Percentiles rank a stretch among this genome's conserved stretches.
These are phyloP conservation scores for Crepidotus variabilis DNA, from an alignment of 768 basidiomycete species.

Conservation along the genomic window DNA sequence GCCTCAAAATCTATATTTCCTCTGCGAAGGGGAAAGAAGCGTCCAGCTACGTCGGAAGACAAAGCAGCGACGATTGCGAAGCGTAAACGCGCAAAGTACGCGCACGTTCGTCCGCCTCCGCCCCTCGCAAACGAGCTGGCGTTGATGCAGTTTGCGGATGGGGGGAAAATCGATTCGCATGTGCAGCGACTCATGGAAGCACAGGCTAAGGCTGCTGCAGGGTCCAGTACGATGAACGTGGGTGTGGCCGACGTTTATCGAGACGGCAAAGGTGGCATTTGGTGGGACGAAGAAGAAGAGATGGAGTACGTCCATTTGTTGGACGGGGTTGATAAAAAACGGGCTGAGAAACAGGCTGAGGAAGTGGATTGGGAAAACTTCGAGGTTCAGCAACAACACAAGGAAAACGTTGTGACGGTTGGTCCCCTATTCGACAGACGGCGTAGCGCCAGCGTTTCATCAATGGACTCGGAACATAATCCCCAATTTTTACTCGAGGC, in stretches of 20 bases:
- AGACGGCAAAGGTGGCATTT: constrained; percentile 59
- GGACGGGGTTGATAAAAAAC: constrained; percentile 23
- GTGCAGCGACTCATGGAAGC: constrained; percentile 50
- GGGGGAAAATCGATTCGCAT: constrained; percentile 55
- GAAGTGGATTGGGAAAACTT: constrained; percentile 10
- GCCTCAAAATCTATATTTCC: constrained; percentile 2
- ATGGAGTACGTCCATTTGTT: constrained; percentile 66
- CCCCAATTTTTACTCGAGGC: constrained; percentile 38
- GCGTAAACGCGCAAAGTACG: constrained; percentile 52
- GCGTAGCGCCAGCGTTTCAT: constrained; percentile 44
- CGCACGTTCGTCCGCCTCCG: constrained; percentile 36
- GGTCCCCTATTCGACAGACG: constrained; percentile 11
- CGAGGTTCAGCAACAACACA: not conserved
- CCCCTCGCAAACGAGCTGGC: constrained; percentile 65
- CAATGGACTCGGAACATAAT: constrained; percentile 52
- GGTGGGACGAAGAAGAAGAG: constrained; percentile 72
- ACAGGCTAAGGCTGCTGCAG: constrained; percentile 45
- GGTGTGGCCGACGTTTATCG: constrained; percentile 52
- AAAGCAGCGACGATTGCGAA: constrained; percentile 28
- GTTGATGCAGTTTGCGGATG: constrained; percentile 66
- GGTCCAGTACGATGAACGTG: constrained; percentile 14
- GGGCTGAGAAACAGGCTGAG: constrained; percentile 24
- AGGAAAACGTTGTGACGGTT: constrained; percentile 11
- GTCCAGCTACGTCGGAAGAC: constrained; percentile 11
- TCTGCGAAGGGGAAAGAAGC: constrained; percentile 18